phyloP scores from a whole-genome alignment of 805 yeast genomes.

The Nakazawaea peltata region DNA sequence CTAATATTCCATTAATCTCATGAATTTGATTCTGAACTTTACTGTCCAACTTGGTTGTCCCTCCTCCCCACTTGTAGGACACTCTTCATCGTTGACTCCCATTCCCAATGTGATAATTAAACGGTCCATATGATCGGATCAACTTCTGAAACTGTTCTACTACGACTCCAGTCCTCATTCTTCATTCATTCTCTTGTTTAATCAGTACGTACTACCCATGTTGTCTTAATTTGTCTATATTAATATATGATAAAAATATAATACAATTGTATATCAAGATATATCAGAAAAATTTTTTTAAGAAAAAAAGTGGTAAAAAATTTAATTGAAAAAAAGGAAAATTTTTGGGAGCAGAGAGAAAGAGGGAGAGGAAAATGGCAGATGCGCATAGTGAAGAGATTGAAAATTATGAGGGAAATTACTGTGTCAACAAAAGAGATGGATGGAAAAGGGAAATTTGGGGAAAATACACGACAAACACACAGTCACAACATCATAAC shows the following conservation, averaged over 20 bases:
- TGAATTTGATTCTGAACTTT: no score
- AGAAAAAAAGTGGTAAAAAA: background rate
- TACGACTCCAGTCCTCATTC: background rate
- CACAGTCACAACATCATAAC: no score
- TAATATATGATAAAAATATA: constrained; percentile 13
- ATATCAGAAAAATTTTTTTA: constrained; percentile 12
- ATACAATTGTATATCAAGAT: constrained; percentile 1
- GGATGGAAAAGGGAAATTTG: background rate
- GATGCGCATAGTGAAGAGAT: no score
- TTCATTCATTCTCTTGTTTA: background rate
- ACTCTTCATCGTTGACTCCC: no score
- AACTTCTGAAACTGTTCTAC: no score
- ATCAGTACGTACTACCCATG: constrained; percentile 65
- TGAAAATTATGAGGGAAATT: no score
- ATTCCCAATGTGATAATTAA: no score
- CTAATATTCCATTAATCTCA: no score
- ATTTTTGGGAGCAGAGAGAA: background rate
- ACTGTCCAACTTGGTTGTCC: no score
- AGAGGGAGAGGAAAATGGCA: background rate
- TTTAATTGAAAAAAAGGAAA: background rate
- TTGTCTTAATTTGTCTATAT: constrained; percentile 29
- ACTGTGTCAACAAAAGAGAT: background rate
- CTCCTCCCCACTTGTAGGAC: no score
- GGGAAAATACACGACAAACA: no score
- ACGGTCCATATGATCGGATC: no score